Conservation (phyloP, 2,329 filamentous ascomycete genomes). For the Gyromitra esculenta region DNA sequence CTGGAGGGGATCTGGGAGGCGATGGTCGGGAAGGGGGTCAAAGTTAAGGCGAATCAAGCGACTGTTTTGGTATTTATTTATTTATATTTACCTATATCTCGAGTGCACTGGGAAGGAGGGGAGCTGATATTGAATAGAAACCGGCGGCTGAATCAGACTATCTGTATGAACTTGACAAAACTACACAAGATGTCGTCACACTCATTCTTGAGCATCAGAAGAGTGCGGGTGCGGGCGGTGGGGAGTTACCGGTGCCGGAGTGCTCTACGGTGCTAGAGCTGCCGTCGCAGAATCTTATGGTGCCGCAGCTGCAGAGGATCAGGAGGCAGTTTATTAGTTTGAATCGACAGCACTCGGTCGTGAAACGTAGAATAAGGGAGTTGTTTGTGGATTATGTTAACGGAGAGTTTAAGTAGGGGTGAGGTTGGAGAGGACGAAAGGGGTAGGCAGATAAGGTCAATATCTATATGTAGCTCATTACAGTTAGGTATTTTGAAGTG, state of each 20-base stretch:
- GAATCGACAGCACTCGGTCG: slow-evolving; percentile 73
- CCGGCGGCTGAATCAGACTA: slow-evolving; percentile 73
- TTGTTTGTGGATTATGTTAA: slow-evolving; percentile 75
- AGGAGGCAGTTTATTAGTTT: slow-evolving; percentile 79
- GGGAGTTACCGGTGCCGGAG: slow-evolving; percentile 71
- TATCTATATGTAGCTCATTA: background rate
- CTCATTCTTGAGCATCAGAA: slow-evolving; percentile 68
- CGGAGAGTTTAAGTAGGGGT: slow-evolving; percentile 60
- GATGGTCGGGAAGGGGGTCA: slow-evolving; percentile 69
- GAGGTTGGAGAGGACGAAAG: no score
- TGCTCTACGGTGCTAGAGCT: slow-evolving; percentile 73
- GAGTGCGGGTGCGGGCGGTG: slow-evolving; percentile 58
- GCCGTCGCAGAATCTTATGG: slow-evolving; percentile 71
- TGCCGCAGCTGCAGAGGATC: slow-evolving; percentile 80
- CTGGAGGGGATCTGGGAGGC: slow-evolving; percentile 77
- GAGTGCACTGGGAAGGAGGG: background rate
- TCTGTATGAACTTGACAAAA: slow-evolving; percentile 80
- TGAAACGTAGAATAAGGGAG: slow-evolving; percentile 68
- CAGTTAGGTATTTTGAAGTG: background rate
- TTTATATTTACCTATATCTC: slow-evolving; percentile 2
- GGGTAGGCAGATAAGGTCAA: no score
- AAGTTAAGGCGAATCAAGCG: slow-evolving; percentile 77
- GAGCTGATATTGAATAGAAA: slow-evolving; percentile 62
- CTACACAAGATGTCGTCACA: slow-evolving; percentile 79
- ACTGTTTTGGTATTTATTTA: slow-evolving; percentile 68